A percentile compares a stretch with the other conserved stretches of the same genome.
These are phyloP conservation scores for Dittrichia graveolens DNA, from an alignment of 129 eudicot species.

Conservation along the genomic window DNA sequence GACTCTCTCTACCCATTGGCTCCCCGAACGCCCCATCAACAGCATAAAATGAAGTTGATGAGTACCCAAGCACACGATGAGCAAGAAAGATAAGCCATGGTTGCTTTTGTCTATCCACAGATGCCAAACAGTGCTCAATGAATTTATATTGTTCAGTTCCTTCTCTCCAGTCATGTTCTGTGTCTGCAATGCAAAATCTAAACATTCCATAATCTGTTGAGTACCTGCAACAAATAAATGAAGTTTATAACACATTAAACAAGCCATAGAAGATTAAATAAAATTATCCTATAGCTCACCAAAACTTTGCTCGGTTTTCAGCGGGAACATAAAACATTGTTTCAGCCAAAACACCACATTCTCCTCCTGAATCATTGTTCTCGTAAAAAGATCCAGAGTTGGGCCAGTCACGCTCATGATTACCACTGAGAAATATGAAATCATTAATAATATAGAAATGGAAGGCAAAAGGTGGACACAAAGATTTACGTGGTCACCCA, in stretches of 20 bases:
- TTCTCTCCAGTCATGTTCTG: slow-evolving; percentile 87
- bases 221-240: slow-evolving; percentile 42
- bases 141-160: slow-evolving; percentile 75
- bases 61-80: slow-evolving; percentile 75
- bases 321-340: slow-evolving; percentile 84
- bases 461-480: not conserved
- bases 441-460: not conserved
- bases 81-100: slow-evolving; percentile 79
- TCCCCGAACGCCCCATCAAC: slow-evolving; percentile 60
- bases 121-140: slow-evolving; percentile 70
- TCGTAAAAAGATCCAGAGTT: slow-evolving; percentile 66
- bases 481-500: not conserved
- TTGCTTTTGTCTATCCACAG: slow-evolving; percentile 69
- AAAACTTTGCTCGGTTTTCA: slow-evolving; percentile 75
- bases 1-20: slow-evolving; percentile 71
- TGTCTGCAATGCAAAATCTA: slow-evolving; percentile 73
- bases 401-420: slow-evolving; percentile 92
- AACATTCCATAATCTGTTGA: slow-evolving; percentile 81
- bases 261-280: not conserved
- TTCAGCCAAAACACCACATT: slow-evolving; percentile 78
- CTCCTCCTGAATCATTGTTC: slow-evolving; percentile 71
- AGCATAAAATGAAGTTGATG: slow-evolving; percentile 53
- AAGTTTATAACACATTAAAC: slow-evolving; percentile 8
- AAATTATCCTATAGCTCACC: slow-evolving; percentile 37
- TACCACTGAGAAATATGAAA: slow-evolving; percentile 51